phyloP scores from a whole-genome alignment of 1,284 basidiomycete genomes.

The Rhodotorula sp. region DNA sequence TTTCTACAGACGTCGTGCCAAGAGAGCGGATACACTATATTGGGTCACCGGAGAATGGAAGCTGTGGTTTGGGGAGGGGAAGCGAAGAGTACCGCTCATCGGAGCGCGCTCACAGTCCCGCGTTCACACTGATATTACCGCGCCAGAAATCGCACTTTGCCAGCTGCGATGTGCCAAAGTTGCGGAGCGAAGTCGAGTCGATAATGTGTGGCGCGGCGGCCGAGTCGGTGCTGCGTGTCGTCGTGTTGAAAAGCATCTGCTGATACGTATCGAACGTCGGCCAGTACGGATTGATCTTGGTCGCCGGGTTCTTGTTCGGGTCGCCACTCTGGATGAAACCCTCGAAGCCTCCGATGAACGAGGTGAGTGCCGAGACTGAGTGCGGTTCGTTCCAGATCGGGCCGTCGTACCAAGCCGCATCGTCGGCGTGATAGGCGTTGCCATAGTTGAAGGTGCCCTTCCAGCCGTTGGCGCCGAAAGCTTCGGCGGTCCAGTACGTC shows the following conservation, averaged over 20 bases:
- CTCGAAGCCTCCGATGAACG: conserved; percentile 2
- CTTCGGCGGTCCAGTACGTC: conserved; percentile 1
- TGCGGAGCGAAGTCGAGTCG: not conserved
- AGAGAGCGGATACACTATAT: too few species aligned
- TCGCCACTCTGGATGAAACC: not conserved
- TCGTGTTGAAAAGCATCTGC: conserved; percentile 3
- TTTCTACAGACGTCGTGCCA: too few species aligned
- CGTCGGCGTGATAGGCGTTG: not conserved
- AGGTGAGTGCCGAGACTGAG: not conserved
- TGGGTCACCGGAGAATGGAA: too few species aligned
- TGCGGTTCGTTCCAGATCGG: not conserved
- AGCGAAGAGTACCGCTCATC: not conserved
- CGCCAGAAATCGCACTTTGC: conserved; percentile 6
- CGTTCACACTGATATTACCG: conserved; percentile 3
- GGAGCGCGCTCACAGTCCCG: not conserved
- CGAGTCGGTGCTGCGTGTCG: not conserved
- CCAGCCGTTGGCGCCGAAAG: not conserved
- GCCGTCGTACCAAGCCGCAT: not conserved
- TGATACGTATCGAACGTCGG: conserved; percentile 1
- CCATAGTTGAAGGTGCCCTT: conserved; percentile 1
- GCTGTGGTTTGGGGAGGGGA: too few species aligned
- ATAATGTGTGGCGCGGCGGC: not conserved
- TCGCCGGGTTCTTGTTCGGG: conserved; percentile 6
- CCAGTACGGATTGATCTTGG: conserved; percentile 6
- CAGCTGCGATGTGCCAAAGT: not conserved